phyloP scores from a whole-genome alignment of 2,329 filamentous ascomycete genomes.

The Aspergillus pseudonomiae region DNA sequence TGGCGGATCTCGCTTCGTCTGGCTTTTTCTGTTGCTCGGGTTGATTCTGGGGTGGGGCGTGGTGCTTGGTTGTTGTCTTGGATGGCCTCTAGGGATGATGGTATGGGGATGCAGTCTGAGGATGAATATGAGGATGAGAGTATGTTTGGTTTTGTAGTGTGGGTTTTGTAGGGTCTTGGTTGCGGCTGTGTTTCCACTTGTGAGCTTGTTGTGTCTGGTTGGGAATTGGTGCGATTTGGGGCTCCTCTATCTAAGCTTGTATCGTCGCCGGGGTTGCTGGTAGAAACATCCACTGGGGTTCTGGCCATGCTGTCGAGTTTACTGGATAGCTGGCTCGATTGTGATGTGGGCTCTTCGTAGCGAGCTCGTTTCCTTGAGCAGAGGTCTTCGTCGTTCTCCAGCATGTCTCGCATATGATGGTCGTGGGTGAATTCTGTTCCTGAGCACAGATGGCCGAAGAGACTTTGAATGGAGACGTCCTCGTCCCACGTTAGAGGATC shows the following conservation, averaged over 20 bases:
- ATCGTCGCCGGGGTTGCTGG: not conserved
- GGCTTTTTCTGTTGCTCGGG: conserved; percentile 13
- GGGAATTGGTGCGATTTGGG: not conserved
- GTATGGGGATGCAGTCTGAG: conserved; percentile 6
- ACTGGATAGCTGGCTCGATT: conserved; percentile 26
- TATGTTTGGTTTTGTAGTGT: not conserved
- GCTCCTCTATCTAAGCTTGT: not conserved
- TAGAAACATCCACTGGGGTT: not conserved
- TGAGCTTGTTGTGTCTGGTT: not conserved
- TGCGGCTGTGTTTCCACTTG: not conserved
- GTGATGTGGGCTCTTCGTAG: conserved; percentile 21
- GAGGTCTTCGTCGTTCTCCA: conserved; percentile 24
- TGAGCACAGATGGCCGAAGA: conserved; percentile 74
- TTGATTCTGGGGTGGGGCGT: conserved; percentile 7
- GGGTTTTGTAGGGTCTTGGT: not conserved
- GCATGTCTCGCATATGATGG: conserved; percentile 54
- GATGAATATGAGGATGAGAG: conserved; percentile 1
- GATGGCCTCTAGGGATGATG: conserved; percentile 16
- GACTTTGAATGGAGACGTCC: conserved; percentile 62
- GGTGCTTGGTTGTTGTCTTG: conserved; percentile 6
- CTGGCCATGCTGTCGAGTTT: conserved; percentile 10
- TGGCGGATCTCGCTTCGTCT: conserved; percentile 29
- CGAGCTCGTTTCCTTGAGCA: conserved; percentile 23
- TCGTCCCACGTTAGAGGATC: conserved; percentile 66
- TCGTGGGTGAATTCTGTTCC: conserved; percentile 67